phyloP scores from a whole-genome alignment of 2,329 filamentous ascomycete genomes.

The Teratosphaeria viscida region DNA sequence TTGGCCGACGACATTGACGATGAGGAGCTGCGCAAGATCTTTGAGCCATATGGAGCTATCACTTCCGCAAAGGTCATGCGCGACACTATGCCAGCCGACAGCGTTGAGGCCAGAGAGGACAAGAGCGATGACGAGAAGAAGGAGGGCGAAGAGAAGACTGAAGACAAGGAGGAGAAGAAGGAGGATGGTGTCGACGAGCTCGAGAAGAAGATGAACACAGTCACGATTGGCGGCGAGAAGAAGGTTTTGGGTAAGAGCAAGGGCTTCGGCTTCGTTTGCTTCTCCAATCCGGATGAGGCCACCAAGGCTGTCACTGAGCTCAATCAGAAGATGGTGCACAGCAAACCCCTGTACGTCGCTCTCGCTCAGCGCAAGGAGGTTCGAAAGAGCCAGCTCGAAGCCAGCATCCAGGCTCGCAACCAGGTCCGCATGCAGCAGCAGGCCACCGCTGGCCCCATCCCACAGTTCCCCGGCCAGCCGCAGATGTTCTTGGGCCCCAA shows the following conservation, averaged over 20 bases:
- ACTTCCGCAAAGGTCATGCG: conserved; percentile 99
- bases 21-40: conserved; percentile 92
- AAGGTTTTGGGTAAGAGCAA: conserved; percentile 90
- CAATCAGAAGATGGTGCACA: conserved; percentile 98
- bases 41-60: conserved; percentile 83
- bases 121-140: conserved; percentile 43
- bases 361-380: conserved; percentile 99
- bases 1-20: conserved; percentile 94
- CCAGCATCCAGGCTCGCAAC: conserved; percentile 97
- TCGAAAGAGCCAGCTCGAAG: conserved; percentile 96
- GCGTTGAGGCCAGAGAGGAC: conserved; percentile 32
- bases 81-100: conserved; percentile 52
- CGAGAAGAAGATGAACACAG: conserved; percentile 41
- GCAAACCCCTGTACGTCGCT: conserved; percentile 95
- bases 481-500: conserved; percentile 80
- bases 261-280: conserved; percentile 99
- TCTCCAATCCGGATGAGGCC: conserved; percentile 97
- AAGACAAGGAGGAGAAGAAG: conserved; percentile 47
- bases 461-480: conserved; percentile 63
- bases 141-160: conserved; percentile 39
- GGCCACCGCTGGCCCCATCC: conserved; percentile 71
- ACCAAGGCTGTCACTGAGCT: conserved; percentile 99
- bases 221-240: conserved; percentile 49
- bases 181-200: conserved; percentile 41
- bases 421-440: conserved; percentile 97